Base-by-base conservation (phyloP, 768 basidiomycete species). In the Mycena metata region DNA sequence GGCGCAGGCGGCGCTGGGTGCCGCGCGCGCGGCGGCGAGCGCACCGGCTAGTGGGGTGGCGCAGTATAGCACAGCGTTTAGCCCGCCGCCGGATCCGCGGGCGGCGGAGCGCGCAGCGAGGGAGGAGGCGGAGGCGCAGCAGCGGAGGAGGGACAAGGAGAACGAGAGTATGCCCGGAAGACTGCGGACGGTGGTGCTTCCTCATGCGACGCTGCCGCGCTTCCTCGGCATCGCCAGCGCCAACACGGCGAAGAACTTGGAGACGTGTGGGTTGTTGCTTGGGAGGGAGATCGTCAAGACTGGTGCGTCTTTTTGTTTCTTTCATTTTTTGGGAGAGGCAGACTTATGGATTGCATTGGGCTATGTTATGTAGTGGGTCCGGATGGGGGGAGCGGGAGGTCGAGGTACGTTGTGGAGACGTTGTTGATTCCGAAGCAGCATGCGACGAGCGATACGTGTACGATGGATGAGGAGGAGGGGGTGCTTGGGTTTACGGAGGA, bases 361-460 rank as follows among this genome's bases (percentile, higher is more conserved):
- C n/a, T n/a, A n/a, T n/a, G n/a, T n/a, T n/a, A n/a, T n/a, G n/a
- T n/a, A n/a, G n/a, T n/a, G n/a, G n/a, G n/a, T n/a, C n/a, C n/a
- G 23, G 10, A 46, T 19, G 30, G 30, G 36, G 19, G 10, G 21
- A 15, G 30, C 9, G 26, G 17, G 23, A 36, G 86, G 76, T 35
- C 46, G 41, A 50, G 70, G 4, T 95, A 81, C 73, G 78, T 87
- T 3, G 93, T 96, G n/a, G 90, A 93, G 62, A 92, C 91, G 54
- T 77, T 97, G 75, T 79, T 97, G 74, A 90, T 97, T 19, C 96
- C 96, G n/a, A 92, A 88, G 78, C 96, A 97, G 74, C 90, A 89
- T 65, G 91, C 93, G 66, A 95, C 94, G 69, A 89, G 91, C 65
- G 94, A 97, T 80, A 95, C 94, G n/a, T 97, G 96, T 78, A 90